Base-by-base conservation (phyloP, 1,284 basidiomycete genomes). In the Trametes hirsuta region DNA sequence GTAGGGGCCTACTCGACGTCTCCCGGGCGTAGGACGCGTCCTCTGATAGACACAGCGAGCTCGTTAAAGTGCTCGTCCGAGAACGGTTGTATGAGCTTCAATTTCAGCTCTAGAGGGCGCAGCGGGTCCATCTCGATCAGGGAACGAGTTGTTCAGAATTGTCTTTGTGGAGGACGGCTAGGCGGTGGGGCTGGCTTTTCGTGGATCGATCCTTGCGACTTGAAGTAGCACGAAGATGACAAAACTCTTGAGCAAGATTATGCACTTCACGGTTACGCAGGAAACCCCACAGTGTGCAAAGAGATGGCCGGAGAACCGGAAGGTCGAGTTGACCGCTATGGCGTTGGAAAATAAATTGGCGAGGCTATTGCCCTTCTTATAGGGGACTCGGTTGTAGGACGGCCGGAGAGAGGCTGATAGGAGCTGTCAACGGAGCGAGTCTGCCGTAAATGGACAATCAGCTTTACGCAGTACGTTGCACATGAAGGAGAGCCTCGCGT, bases 1-100 rank as follows among this genome's bases (percentile, higher is more conserved):
- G 2, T 34, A 8, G 61, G 24, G 30, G 0, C 54, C 40, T 55
- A 73, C 72, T 68, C 60, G 39, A 64, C 18, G 37, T 69, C 65
- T 25, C 48, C 47, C 21, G 67, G 71, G 30, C 60, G 64, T 8
- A 61, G 60, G 12, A 72, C 69, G 4, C 62, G 63, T 18, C 71
- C 71, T 24, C 55, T 65, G 51, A 73, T 59, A 8, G 64, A 47
- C 3, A 65, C 41, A 0, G 62, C 47, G 39, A 73, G 61, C 47
- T 73, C 71, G 14, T 67, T 57, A 51, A 59, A 53, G 12, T 66
- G 55, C 8, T 48, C 46, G 18, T 65, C 53, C 1, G 66, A 50
- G 35, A 65, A 49, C 15, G 45, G 24, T 47, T 41, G 34, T 4
- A 47, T 25, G 40, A 59, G 51, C 30, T 47, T 47, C 21, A 59